Conservation (phyloP, 2,329 filamentous ascomycete species). For the Conoideocrella luteorostrata region DNA sequence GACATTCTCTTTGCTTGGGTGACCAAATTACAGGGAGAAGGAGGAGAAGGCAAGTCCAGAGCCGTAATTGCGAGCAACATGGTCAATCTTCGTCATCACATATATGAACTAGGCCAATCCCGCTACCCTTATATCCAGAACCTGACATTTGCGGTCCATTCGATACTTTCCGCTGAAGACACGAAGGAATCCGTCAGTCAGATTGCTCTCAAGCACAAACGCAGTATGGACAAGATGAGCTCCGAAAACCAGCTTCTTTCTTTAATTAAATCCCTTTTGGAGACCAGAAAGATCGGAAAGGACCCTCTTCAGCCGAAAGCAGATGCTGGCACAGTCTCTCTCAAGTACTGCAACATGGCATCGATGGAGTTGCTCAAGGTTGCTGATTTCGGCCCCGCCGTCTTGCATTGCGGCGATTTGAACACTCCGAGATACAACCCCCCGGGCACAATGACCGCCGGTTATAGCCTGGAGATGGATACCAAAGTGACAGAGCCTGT, state of each 20-base stretch:
- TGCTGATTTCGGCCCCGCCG: slow-evolving; percentile 8
- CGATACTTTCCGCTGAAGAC: slow-evolving; percentile 1
- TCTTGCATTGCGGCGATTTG: neutral
- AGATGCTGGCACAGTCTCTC: neutral
- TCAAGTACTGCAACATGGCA: slow-evolving; percentile 7
- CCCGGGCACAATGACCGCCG: slow-evolving; percentile 7
- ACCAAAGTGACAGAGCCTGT: neutral
- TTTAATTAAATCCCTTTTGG: slow-evolving; percentile 1
- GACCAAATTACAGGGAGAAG: slow-evolving; percentile 6
- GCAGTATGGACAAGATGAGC: slow-evolving; percentile 4
- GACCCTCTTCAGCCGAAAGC: neutral
- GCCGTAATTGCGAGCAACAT: neutral
- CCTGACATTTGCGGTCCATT: slow-evolving; percentile 6
- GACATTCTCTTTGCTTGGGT: slow-evolving; percentile 10
- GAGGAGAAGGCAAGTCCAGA: slow-evolving; percentile 1
- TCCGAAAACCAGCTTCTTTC: slow-evolving; percentile 4
- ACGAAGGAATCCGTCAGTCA: neutral
- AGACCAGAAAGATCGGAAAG: slow-evolving; percentile 1
- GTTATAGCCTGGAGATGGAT: slow-evolving; percentile 3
- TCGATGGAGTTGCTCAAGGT: slow-evolving; percentile 6
- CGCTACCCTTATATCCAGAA: slow-evolving; percentile 9
- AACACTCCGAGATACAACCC: slow-evolving; percentile 6
- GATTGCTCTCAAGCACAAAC: slow-evolving; percentile 8
- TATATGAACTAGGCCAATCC: slow-evolving; percentile 5
- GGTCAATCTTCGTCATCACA: slow-evolving; percentile 7